phyloP scores from a whole-genome alignment of 768 basidiomycete genomes.

The Pseudohyphozyma bogoriensis region DNA sequence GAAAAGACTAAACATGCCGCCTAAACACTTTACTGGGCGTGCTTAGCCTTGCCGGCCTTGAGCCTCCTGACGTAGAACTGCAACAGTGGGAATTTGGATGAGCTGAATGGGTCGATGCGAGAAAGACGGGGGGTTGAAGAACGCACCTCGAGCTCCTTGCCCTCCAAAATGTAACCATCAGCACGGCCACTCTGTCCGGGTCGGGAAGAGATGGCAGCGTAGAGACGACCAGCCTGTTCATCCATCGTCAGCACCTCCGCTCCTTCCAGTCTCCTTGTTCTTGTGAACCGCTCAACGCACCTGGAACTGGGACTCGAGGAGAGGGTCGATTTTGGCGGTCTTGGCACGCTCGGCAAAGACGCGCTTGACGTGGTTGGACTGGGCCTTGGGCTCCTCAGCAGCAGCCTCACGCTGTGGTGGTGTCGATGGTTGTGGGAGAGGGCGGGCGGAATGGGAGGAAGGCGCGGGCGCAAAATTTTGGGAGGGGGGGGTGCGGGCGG shows the following conservation, averaged over 20 bases:
- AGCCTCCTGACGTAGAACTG: slow-evolving; percentile 93
- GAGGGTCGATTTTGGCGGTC: slow-evolving; percentile 81
- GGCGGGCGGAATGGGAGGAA: too few species aligned
- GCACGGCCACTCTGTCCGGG: slow-evolving; percentile 94
- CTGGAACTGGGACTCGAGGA: slow-evolving; percentile 46
- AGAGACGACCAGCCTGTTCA: slow-evolving; percentile 59
- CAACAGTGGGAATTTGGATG: too few species aligned
- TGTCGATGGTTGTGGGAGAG: slow-evolving; percentile 44
- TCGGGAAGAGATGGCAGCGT: slow-evolving; percentile 84
- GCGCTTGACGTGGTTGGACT: slow-evolving; percentile 83
- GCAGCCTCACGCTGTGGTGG: slow-evolving; percentile 43
- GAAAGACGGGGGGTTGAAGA: neutral
- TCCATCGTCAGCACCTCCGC: slow-evolving; percentile 82
- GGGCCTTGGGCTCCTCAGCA: slow-evolving; percentile 52
- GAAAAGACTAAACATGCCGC: too few species aligned
- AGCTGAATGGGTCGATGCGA: slow-evolving; percentile 31
- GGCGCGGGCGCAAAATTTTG: too few species aligned
- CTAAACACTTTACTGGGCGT: too few species aligned
- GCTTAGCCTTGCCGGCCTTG: slow-evolving; percentile 89
- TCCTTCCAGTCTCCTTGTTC: slow-evolving; percentile 43
- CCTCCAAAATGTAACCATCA: slow-evolving; percentile 96
- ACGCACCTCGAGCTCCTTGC: slow-evolving; percentile 90
- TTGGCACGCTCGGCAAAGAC: slow-evolving; percentile 82
- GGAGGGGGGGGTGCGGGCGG: too few species aligned
- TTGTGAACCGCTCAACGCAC: neutral